Evolutionary conservation across 2,329 filamentous ascomycete genomes (phyloP).

Genomic region (Hypoxylon sp.): DNA sequence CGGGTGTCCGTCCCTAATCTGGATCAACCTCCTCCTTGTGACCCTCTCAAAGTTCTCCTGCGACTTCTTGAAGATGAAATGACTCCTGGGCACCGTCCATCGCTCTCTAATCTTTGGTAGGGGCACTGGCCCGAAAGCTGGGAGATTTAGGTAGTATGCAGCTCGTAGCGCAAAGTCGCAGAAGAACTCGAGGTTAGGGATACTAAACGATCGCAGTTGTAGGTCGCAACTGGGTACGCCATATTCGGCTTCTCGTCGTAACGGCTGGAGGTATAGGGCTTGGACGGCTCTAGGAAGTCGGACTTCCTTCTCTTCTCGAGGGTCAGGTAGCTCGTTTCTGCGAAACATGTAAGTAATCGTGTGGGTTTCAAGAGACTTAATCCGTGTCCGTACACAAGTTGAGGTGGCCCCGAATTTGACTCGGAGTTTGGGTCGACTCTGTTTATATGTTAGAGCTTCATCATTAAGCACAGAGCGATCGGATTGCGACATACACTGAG

Average conservation of each 20-base stretch:
- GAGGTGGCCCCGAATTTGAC: constrained; percentile 25
- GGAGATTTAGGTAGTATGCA: constrained; percentile 92
- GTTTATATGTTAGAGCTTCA: constrained; percentile 27
- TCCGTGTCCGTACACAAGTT: constrained; percentile 45
- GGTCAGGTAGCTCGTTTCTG: constrained; percentile 50
- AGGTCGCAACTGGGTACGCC: constrained; percentile 90
- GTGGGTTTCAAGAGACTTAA: not conserved
- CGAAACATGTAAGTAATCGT: constrained; percentile 36
- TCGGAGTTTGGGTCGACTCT: constrained; percentile 33
- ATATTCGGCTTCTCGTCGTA: constrained; percentile 80
- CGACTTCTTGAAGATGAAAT: constrained; percentile 96
- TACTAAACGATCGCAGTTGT: constrained; percentile 90
- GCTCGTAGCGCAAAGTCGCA: constrained; percentile 94
- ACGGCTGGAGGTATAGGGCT: constrained; percentile 86
- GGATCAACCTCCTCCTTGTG: constrained; percentile 86
- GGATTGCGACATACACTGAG: constrained; percentile 46
- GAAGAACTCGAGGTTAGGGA: constrained; percentile 94
- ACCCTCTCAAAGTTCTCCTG: constrained; percentile 98
- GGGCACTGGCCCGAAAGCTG: constrained; percentile 87
- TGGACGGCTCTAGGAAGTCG: constrained; percentile 85
- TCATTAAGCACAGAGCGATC: not conserved
- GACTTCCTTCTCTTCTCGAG: constrained; percentile 48
- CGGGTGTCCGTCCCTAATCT: constrained; percentile 91
- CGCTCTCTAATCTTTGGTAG: constrained; percentile 89
- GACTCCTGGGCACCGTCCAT: constrained; percentile 91